Evolutionary conservation across 768 basidiomycete species (phyloP), one percentile per base, ranked within the genome.

Genomic region (Lentinula detonsa): DNA sequence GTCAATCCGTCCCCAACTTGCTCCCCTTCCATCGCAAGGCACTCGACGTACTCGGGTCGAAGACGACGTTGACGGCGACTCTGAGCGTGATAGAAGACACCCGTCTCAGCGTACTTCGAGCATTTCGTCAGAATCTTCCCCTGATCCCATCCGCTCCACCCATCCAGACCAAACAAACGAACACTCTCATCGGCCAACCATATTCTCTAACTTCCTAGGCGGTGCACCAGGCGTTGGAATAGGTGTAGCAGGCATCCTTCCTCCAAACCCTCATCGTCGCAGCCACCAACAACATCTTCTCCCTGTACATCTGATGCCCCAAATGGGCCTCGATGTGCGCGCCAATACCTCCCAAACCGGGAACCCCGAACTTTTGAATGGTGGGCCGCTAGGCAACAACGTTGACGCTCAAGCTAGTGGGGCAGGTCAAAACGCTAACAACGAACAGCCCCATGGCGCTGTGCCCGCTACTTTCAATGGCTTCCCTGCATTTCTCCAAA

Each of bases 11-110:
- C 57, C 64, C 57, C 64, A 57, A 48, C 53, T 34, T 62, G 55
- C 23, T 57, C 9, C 9, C 6, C 46, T 11, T 37, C 62, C 43
- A 40, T 50, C 69, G 35, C 33, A 52, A 4, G 67, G 73, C 13
- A 63, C 61, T 28, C 73, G 85, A 46, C 85, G 85, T 23, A 75
- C 80, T 16, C 73, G 86, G 46, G 84, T 86, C 3, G 85, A 87
- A 2, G 82, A 85, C 58, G 86, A 87, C 59, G 77, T 78, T 5
- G 85, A 88, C 63, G 78, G 80, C 6, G 59, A 60, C 51, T 51
- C 40, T 34, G 84, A 84, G 11, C 73, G 85, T 42, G 84, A 88
- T 66, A 78, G 81, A 60, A 78, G 87, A 60, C 85, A 87, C 66
- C 85, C 87, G 16, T 85, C 84, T 21, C 80, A 87, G 69, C 82